phyloP scores from a whole-genome alignment of 2,329 filamentous ascomycete genomes.

The Juglanconis sp. region DNA sequence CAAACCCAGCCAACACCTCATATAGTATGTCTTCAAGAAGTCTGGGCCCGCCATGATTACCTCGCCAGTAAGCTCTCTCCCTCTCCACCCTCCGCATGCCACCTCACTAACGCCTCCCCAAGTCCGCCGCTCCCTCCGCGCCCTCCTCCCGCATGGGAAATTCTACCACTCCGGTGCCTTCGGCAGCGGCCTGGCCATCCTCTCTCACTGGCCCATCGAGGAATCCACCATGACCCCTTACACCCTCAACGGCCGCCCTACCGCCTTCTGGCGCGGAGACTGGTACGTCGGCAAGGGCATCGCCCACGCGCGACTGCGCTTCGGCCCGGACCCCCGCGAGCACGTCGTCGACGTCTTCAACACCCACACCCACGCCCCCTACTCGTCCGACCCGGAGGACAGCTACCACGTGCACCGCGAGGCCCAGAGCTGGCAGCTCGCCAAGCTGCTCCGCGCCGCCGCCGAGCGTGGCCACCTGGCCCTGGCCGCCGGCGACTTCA shows the following conservation, averaged over 20 bases:
- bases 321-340: conserved; percentile 54
- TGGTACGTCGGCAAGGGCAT: conserved; percentile 97
- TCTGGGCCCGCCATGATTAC: conserved; percentile 87
- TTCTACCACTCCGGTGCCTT: conserved; percentile 90
- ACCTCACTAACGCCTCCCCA: conserved; percentile 68
- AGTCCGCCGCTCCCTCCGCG: conserved; percentile 68
- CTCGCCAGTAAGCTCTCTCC: conserved; percentile 47
- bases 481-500: conserved; percentile 88
- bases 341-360: conserved; percentile 87
- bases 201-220: conserved; percentile 89
- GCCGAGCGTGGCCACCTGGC: conserved; percentile 78
- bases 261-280: conserved; percentile 90
- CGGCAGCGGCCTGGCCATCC: conserved; percentile 81
- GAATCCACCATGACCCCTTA: conserved; percentile 85
- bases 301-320: conserved; percentile 75
- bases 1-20: conserved; percentile 65
- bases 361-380: conserved; percentile 87
- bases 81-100: conserved; percentile 60
- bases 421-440: conserved; percentile 91
- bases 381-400: conserved; percentile 70
- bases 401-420: conserved; percentile 88
- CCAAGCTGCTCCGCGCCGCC: conserved; percentile 81
- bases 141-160: conserved; percentile 82
- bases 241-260: conserved; percentile 87
- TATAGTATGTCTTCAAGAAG: conserved; percentile 93